Conservation (phyloP, 371 early-diverging fungal genomes). For the Encephalitozoon intestinalis region DNA sequence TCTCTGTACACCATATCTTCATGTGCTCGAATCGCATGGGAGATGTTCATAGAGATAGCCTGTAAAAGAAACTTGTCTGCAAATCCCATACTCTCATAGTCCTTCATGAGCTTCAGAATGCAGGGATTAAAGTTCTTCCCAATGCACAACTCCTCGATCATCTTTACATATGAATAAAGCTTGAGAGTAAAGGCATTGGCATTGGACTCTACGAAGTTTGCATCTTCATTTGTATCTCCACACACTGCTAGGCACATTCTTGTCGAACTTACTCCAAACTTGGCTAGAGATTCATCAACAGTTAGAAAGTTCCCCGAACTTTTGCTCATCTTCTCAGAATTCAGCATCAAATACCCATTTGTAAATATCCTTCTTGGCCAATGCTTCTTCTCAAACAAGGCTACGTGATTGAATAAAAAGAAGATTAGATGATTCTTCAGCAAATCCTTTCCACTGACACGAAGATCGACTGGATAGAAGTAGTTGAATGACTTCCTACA, state of each 20-base stretch:
- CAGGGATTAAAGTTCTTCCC: constrained; percentile 55
- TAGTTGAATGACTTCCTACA: constrained; percentile 68
- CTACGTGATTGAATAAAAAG: constrained; percentile 92
- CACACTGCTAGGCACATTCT: constrained; percentile 84
- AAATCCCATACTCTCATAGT: constrained; percentile 6
- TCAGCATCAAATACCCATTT: constrained; percentile 93
- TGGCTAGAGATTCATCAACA: constrained; percentile 70
- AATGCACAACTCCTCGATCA: constrained; percentile 65
- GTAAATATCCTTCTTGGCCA: constrained; percentile 85
- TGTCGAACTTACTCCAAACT: constrained; percentile 91
- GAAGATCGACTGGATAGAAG: constrained; percentile 94
- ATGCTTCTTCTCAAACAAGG: constrained; percentile 78
- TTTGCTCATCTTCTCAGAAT: constrained; percentile 97
- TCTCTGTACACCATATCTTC: constrained; percentile 75
- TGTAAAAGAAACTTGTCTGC: constrained; percentile 51
- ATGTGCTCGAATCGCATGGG: constrained; percentile 69
- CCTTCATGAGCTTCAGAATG: neutral
- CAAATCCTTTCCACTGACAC: constrained; percentile 95
- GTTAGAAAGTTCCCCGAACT: constrained; percentile 97
- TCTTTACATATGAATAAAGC: constrained; percentile 78
- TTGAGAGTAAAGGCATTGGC: constrained; percentile 89
- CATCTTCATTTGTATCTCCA: constrained; percentile 92
- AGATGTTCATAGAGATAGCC: constrained; percentile 36
- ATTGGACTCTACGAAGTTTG: constrained; percentile 90
- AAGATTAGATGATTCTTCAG: constrained; percentile 95